Evolutionary conservation across 2,329 filamentous ascomycete species (phyloP).

Genomic region (Trichoderma aggressivum): DNA sequence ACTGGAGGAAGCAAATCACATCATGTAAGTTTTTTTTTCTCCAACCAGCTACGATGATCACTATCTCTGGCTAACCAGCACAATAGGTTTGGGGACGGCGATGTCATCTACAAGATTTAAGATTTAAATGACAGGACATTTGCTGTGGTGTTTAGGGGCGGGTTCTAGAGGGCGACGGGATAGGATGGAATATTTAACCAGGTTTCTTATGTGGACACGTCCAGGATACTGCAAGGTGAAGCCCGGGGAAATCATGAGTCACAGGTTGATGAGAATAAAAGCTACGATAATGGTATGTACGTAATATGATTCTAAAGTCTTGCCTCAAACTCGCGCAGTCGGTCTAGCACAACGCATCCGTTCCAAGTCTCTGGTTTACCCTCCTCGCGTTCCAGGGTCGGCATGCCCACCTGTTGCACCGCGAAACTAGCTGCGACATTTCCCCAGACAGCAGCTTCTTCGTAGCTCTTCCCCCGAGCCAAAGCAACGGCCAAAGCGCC

Average conservation of each 20-base stretch:
- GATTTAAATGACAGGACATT: background rate
- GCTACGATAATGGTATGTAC: conserved; percentile 2
- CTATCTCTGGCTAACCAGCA: background rate
- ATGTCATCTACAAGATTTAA: conserved; percentile 68
- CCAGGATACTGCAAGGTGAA: background rate
- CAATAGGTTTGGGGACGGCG: conserved; percentile 55
- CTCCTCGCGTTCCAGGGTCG: conserved; percentile 48
- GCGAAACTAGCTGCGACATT: conserved; percentile 84
- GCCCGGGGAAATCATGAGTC: background rate
- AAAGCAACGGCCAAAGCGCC: conserved; percentile 57
- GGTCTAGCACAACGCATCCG: conserved; percentile 49
- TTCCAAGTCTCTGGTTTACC: conserved; percentile 60
- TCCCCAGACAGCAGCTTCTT: conserved; percentile 74
- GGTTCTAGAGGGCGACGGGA: background rate
- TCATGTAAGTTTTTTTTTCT: conserved; percentile 63
- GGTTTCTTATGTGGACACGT: background rate
- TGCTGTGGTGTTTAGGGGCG: background rate
- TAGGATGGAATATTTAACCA: background rate
- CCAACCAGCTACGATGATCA: background rate
- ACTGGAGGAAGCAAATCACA: conserved; percentile 80
- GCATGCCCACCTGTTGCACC: conserved; percentile 91
- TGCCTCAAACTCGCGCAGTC: conserved; percentile 50
- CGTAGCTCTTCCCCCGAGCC: conserved; percentile 56
- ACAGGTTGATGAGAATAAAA: conserved; percentile 1
- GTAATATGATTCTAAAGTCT: conserved; percentile 31